Percentiles rank a stretch among this genome's conserved stretches.
These are phyloP conservation scores for Fennellomyces sp. DNA, from an alignment of 371 early-diverging fungal genomes.

Conservation along the genomic window DNA sequence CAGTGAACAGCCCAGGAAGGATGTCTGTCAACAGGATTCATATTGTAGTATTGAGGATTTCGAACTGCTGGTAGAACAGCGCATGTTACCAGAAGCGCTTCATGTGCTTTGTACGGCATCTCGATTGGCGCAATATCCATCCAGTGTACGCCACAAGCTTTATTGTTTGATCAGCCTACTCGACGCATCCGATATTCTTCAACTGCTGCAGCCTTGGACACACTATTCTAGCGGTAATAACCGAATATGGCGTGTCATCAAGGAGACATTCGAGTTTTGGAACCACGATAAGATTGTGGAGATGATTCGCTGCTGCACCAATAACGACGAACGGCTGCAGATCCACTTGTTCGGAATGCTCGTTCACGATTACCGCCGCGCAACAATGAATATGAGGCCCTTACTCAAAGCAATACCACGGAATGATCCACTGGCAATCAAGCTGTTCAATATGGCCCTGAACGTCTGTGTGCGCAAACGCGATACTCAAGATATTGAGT, in stretches of 20 bases:
- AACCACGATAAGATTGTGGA: not conserved
- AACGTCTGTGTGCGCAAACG: slow-evolving; percentile 16
- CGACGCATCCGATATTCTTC: not conserved
- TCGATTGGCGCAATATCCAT: not conserved
- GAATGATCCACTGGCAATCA: not conserved
- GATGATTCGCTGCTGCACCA: not conserved
- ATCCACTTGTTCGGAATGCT: slow-evolving; percentile 1
- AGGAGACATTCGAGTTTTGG: not conserved
- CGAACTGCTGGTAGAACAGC: not conserved
- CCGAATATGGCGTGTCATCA: not conserved
- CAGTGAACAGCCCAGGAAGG: no score
- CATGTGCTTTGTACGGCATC: not conserved
- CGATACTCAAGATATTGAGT: slow-evolving; percentile 22
- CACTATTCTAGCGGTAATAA: not conserved
- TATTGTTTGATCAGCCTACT: not conserved
- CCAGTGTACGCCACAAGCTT: not conserved
- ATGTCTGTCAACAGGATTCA: no score
- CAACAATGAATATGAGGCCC: not conserved
- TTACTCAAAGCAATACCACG: not conserved
- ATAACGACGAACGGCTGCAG: slow-evolving; percentile 1
- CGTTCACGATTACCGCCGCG: not conserved
- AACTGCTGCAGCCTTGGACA: not conserved
- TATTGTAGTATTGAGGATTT: not conserved
- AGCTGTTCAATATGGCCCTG: slow-evolving; percentile 30
- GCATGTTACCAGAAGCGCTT: not conserved